phyloP scores from a whole-genome alignment of 1,284 basidiomycete genomes.

The Pterulicium gracile region DNA sequence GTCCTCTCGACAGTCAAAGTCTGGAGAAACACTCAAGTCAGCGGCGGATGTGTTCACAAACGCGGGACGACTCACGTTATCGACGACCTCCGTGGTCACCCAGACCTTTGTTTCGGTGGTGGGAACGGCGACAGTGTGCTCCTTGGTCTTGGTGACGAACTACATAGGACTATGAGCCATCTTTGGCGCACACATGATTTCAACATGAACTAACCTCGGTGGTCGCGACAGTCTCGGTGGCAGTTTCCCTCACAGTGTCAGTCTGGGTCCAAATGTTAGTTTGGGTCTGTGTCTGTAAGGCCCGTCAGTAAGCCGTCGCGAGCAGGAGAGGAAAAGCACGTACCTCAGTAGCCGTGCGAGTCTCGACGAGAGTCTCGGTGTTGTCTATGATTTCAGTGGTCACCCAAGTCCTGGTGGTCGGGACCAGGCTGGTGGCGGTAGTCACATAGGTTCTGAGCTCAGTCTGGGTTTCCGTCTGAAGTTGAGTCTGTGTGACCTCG shows the following conservation, averaged over 20 bases:
- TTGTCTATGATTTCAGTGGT: slow-evolving; percentile 54
- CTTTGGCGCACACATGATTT: too few species aligned
- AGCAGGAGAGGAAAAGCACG: not conserved
- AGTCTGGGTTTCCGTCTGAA: slow-evolving; percentile 24
- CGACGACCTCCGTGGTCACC: slow-evolving; percentile 46
- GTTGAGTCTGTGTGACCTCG: too few species aligned
- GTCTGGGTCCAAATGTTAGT: slow-evolving; percentile 44
- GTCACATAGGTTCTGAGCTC: slow-evolving; percentile 33
- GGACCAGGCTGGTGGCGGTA: slow-evolving; percentile 43
- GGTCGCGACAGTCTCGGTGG: slow-evolving; percentile 27
- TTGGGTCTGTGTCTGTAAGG: slow-evolving; percentile 42
- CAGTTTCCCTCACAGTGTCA: slow-evolving; percentile 27
- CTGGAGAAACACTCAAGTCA: too few species aligned
- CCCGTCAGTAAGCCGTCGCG: not conserved
- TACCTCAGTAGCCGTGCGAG: slow-evolving; percentile 23
- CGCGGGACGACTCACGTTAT: slow-evolving; percentile 31
- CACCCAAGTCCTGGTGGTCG: slow-evolving; percentile 52
- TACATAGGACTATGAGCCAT: not conserved
- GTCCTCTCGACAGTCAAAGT: slow-evolving; percentile 42
- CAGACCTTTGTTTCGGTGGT: slow-evolving; percentile 46
- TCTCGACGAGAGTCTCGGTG: slow-evolving; percentile 44
- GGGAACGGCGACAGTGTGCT: slow-evolving; percentile 34
- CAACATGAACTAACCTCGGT: slow-evolving; percentile 19
- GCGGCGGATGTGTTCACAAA: too few species aligned
- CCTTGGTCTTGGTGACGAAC: slow-evolving; percentile 32